Base-by-base conservation (phyloP, 495 filamentous ascomycete genomes). In the Trichoderma virens region DNA sequence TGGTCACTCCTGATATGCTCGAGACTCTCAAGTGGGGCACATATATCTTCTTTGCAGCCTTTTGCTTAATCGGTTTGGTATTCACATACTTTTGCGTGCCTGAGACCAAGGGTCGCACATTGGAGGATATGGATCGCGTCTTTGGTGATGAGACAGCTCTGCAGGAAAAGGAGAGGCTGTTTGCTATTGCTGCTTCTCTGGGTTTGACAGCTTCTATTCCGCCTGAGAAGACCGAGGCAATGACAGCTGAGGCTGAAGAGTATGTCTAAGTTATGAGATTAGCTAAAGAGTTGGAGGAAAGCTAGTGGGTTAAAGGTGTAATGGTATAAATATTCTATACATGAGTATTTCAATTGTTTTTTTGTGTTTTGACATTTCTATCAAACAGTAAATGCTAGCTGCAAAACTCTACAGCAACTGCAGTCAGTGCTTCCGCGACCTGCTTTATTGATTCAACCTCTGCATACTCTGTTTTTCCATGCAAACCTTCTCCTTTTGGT, bases 21-120 rank as follows among this genome's bases (percentile, higher is more conserved):
- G 71, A 74, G 5, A 71, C 74, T 38, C 80, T 86, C 67, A 77
- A 75, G 8, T 89, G 78, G 71, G 85, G 85, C 59, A 85, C 86
- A n/a, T 88, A 85, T 71, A 82, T 87, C 70, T 86, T 89, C 78
- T 88, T 88, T 70, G 85, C 81, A 2, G 72, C 64, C 32, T 72
- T 69, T 35, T 71, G 67, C 45, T 34, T 67, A 7, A 34, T 68
- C 18, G 65, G 60, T 1, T 8, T 64, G 16, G 45, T 59, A 2
- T 70, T 66, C 25, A 67, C 67, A 4, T 70, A 66, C 59, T 70
- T 71, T 62, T 68, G 70, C 47, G 68, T 78, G 5, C 69, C 69
- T 1, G 70, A 70, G 56, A 72, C 67, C 13, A 61, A 62, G 20
- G 77, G 75, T 59, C 78, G 66, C 31, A 68, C 64, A 5, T 62